These are phyloP conservation scores for Thermomucor indicae-seudaticae DNA, from an alignment of 371 early-diverging fungal species.

Conservation along the genomic window DNA sequence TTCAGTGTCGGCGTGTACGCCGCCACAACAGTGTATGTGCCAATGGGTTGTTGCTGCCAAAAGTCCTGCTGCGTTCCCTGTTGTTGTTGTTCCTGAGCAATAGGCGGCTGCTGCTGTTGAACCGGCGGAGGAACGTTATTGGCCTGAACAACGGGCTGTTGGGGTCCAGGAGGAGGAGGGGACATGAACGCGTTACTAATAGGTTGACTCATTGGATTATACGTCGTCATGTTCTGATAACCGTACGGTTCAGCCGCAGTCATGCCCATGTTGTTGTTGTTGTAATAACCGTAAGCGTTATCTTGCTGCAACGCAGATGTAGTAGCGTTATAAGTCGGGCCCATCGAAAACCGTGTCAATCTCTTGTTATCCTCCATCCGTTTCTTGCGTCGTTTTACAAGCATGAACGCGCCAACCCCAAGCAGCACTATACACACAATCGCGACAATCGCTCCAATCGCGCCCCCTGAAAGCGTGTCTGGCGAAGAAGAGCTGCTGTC, in stretches of 20 bases:
- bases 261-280: neutral
- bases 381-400: conserved; percentile 12
- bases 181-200: neutral
- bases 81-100: neutral
- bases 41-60: conserved; percentile 18
- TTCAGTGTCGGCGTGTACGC: conserved; percentile 31
- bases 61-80: conserved; percentile 1
- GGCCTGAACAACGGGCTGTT: too few relatives aligned
- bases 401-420: conserved; percentile 14
- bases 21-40: conserved; percentile 35
- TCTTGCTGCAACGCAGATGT: neutral
- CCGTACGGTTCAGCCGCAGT: too few relatives aligned
- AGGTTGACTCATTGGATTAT: neutral
- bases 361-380: conserved; percentile 2
- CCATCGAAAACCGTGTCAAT: conserved; percentile 10
- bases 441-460: conserved; percentile 20
- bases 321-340: conserved; percentile 6
- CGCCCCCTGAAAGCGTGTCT: conserved; percentile 11
- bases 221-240: too few relatives aligned
- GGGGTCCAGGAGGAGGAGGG: neutral
- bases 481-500: neutral
- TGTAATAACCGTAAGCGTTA: neutral
- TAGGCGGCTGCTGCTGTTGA: neutral
- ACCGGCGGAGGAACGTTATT: neutral
- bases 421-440: conserved; percentile 10